A percentile compares a stretch with the other conserved stretches of the same genome.
Conservation (phyloP, 1,284 basidiomycete species). For the Puccinia horiana region DNA sequence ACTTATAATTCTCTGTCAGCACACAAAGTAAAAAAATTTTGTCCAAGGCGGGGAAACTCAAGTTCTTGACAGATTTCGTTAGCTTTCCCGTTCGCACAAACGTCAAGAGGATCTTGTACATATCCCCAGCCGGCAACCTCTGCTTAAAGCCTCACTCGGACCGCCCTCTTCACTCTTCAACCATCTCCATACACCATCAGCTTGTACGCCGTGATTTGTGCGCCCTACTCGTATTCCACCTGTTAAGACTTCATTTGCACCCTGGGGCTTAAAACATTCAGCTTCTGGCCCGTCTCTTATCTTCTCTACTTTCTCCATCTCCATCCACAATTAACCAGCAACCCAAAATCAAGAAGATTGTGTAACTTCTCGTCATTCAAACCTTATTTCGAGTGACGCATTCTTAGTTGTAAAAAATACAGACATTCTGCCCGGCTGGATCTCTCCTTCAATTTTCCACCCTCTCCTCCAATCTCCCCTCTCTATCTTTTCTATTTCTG, state of each 20-base stretch:
- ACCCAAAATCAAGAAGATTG: background rate
- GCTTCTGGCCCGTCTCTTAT: background rate
- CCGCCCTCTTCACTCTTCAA: background rate
- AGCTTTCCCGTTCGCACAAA: background rate
- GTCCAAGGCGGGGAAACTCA: background rate
- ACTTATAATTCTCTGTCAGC: background rate
- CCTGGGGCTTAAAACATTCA: background rate
- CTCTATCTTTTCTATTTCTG: background rate
- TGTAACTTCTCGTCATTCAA: background rate
- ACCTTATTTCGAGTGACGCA: conserved; percentile 7
- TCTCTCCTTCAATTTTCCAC: background rate
- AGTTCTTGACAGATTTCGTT: background rate
- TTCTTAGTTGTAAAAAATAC: background rate
- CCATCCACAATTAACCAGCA: background rate
- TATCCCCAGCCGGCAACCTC: background rate
- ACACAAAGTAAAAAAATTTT: too few species aligned
- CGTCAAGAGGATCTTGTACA: background rate
- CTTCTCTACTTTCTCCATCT: background rate
- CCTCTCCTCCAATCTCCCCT: conserved; percentile 1
- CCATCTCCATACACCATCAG: background rate
- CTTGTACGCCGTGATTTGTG: background rate
- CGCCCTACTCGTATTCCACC: background rate
- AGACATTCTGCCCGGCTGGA: background rate
- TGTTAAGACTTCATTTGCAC: background rate
- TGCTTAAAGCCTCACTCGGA: background rate